phyloP scores from a whole-genome alignment of 495 filamentous ascomycete species.

The Annulohypoxylon maeteangense region DNA sequence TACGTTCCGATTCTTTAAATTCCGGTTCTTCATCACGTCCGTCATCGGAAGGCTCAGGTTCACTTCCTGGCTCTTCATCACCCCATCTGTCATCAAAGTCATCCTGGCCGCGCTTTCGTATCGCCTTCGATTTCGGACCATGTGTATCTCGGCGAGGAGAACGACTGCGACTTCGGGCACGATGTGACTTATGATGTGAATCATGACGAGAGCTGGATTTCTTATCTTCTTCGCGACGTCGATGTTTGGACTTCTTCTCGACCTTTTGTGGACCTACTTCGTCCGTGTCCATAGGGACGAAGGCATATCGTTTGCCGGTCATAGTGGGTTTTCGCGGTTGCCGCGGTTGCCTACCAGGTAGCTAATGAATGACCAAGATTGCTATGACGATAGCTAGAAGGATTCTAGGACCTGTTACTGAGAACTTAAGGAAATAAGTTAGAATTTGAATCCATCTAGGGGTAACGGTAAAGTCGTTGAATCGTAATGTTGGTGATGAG shows the following conservation, averaged over 20 bases:
- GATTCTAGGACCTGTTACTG: neutral
- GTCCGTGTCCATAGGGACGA: slow-evolving; percentile 86
- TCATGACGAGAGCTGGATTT: slow-evolving; percentile 38
- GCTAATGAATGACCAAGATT: neutral
- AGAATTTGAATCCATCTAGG: neutral
- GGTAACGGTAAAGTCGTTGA: neutral
- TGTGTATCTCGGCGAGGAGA: slow-evolving; percentile 53
- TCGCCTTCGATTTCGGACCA: slow-evolving; percentile 65
- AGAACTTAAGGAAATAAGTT: neutral
- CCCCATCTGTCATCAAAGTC: slow-evolving; percentile 83
- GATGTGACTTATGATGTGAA: slow-evolving; percentile 38
- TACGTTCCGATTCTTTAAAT: slow-evolving; percentile 67
- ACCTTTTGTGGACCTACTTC: slow-evolving; percentile 63
- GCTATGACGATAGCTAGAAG: neutral
- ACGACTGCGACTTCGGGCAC: slow-evolving; percentile 43
- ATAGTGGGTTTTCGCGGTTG: slow-evolving; percentile 41
- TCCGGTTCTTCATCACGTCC: slow-evolving; percentile 53
- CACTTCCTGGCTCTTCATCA: slow-evolving; percentile 71
- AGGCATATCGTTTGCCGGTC: slow-evolving; percentile 76
- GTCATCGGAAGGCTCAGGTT: slow-evolving; percentile 60
- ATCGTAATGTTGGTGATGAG: neutral
- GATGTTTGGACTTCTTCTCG: slow-evolving; percentile 64
- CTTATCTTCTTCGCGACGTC: slow-evolving; percentile 44
- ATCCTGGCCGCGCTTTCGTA: slow-evolving; percentile 51
- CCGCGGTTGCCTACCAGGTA: neutral